These are phyloP conservation scores for Scheffersomyces stipitis DNA, from an alignment of 805 yeast genomes.

Conservation along the genomic window DNA sequence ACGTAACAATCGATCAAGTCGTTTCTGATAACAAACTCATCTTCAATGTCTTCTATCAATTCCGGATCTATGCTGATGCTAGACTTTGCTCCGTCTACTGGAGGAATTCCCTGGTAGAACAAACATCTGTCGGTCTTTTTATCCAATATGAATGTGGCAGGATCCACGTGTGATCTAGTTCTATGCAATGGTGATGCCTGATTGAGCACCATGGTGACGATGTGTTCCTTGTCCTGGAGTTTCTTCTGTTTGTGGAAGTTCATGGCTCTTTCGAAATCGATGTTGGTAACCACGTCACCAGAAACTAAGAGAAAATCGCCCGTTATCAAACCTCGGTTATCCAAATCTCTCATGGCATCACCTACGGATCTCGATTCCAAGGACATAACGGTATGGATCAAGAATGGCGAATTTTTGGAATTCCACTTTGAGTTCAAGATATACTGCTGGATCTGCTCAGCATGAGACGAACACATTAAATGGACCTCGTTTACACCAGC, in stretches of 20 bases:
- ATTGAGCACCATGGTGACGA: conserved; percentile 89
- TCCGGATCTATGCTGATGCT: conserved; percentile 76
- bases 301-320: conserved; percentile 88
- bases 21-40: conserved; percentile 77
- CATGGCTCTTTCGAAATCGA: conserved; percentile 73
- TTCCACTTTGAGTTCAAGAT: conserved; percentile 74
- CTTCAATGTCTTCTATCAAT: conserved; percentile 67
- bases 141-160: conserved; percentile 83
- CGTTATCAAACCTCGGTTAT: conserved; percentile 82
- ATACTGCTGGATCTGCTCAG: conserved; percentile 82
- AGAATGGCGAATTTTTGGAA: conserved; percentile 72
- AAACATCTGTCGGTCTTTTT: conserved; percentile 72
- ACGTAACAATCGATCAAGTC: conserved; percentile 96
- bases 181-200: conserved; percentile 83
- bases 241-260: conserved; percentile 72
- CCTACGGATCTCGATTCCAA: conserved; percentile 91
- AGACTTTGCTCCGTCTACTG: conserved; percentile 36
- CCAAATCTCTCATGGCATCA: conserved; percentile 95
- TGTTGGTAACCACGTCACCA: conserved; percentile 94
- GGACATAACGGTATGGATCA: conserved; percentile 73
- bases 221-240: conserved; percentile 80
- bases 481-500: conserved; percentile 90
- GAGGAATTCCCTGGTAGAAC: conserved; percentile 78
- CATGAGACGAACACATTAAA: conserved; percentile 87
- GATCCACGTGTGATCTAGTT: conserved; percentile 76